A percentile compares a stretch with the other conserved stretches of the same genome.
Evolutionary conservation across 2,329 filamentous ascomycete species (phyloP).

Genomic region (Raffaelea arxii): DNA sequence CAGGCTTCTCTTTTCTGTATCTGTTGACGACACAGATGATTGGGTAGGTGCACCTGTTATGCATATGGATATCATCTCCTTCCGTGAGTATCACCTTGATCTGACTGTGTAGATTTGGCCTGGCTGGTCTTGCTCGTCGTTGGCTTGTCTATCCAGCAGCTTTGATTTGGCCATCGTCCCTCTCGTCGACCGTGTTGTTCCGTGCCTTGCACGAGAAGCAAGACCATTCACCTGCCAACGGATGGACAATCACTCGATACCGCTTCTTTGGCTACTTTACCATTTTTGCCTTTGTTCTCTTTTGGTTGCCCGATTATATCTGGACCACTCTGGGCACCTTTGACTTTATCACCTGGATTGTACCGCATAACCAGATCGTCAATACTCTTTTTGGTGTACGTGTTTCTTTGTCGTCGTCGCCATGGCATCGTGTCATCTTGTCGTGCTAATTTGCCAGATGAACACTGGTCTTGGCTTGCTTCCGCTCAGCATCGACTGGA

Average conservation of each 20-base stretch:
- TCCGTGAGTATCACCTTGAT: no score
- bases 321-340: constrained; percentile 36
- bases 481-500: constrained; percentile 11
- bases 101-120: constrained; percentile 47
- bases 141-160: constrained; percentile 43
- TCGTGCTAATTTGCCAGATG: constrained; percentile 21
- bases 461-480: constrained; percentile 12
- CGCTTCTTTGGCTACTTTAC: constrained; percentile 35
- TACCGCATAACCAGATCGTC: constrained; percentile 27
- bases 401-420: background rate
- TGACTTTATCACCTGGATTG: constrained; percentile 45
- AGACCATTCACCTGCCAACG: constrained; percentile 23
- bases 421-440: constrained; percentile 9
- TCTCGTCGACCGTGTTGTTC: constrained; percentile 38
- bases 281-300: constrained; percentile 38
- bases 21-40: constrained; percentile 41
- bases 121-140: constrained; percentile 38
- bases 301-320: constrained; percentile 40
- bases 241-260: constrained; percentile 33
- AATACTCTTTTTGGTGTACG: constrained; percentile 15
- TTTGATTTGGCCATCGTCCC: constrained; percentile 40
- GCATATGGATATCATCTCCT: no score
- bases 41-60: no score
- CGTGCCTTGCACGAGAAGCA: constrained; percentile 33
- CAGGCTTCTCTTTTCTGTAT: constrained; percentile 8